phyloP scores from a whole-genome alignment of 768 basidiomycete species.

The Flagelloscypha sp. region DNA sequence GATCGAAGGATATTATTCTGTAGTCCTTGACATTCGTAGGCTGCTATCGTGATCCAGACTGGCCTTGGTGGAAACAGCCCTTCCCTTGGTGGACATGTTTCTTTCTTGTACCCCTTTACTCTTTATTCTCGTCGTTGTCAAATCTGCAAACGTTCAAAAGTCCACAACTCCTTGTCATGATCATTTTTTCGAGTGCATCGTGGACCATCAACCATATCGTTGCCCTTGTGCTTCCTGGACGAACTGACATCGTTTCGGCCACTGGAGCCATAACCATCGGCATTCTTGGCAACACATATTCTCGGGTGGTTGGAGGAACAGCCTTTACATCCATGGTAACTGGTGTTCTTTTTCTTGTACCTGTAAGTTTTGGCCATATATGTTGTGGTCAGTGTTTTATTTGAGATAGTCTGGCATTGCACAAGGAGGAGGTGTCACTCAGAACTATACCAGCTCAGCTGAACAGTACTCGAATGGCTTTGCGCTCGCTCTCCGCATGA shows the following conservation, averaged over 20 bases:
- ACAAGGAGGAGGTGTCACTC: conserved; percentile 61
- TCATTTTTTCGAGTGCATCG: conserved; percentile 65
- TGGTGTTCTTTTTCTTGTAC: conserved; percentile 84
- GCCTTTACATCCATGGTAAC: conserved; percentile 91
- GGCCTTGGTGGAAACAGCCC: conserved; percentile 72
- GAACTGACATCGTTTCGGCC: conserved; percentile 69
- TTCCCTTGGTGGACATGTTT: conserved; percentile 80
- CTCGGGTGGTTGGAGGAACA: conserved; percentile 64
- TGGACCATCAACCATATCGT: conserved; percentile 64
- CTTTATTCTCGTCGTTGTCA: conserved; percentile 61
- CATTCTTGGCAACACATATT: conserved; percentile 75
- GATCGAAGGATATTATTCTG: too few relatives aligned
- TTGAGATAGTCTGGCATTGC: conserved; percentile 59
- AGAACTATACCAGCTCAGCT: conserved; percentile 50
- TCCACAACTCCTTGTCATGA: conserved; percentile 70
- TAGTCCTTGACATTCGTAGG: conserved; percentile 43
- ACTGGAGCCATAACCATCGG: conserved; percentile 74
- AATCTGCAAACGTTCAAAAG: conserved; percentile 70
- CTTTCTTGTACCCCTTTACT: conserved; percentile 69
- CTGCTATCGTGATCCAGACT: conserved; percentile 64
- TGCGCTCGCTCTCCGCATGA: conserved; percentile 74
- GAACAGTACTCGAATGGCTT: conserved; percentile 73
- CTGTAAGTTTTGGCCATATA: conserved; percentile 40
- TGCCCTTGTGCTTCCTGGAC: conserved; percentile 51
- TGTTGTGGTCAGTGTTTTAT: conserved; percentile 5